Evolutionary conservation across 768 basidiomycete genomes (phyloP), one percentile per base, ranked within the genome.

Genomic region (Termitomyces sp.): DNA sequence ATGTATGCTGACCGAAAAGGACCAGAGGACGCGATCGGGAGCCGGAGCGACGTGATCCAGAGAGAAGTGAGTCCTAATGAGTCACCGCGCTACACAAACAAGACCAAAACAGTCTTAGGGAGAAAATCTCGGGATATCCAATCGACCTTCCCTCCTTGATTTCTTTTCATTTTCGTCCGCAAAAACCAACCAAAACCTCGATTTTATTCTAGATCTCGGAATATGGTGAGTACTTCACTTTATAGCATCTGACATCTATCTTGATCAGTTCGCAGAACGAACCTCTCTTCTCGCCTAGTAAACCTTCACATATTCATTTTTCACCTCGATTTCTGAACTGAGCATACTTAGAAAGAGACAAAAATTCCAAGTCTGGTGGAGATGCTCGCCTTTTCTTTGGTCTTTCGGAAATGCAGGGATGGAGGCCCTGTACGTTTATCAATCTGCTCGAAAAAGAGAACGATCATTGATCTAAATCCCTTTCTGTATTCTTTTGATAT

Each of bases 321-420:
- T 36, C 40, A 32, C 37, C 25, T 62, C 51, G 46, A 57, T 54
- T 55, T 65, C 54, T 70, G 62, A 65, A 57, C 51, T 48, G 15
- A 49, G 7, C 63, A 66, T 43, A 60, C 61, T 42, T 68, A 95
- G 94, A 86, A n/a, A 94, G 89, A 56, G 83, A 84, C 65, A 99
- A 98, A 82, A 83, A 81, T 71, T 88, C 92, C 5, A 82, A 87
- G 66, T 73, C 80, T 25, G 94, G 92, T 47, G 80, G 78, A 64
- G 87, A 93, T 84, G 81, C 79, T 62, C 83, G 84, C 60, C 87
- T 84, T 73, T 68, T 81, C 50, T 98, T 87, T 74, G 89, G 84
- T 6, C 82, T 97, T 46, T 88, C 91, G 49, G 96, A 98, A 76
- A 98, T 98, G 96, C 97, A 99, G 76, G 97, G 97, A 69, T 99